Evolutionary conservation across 163 green algal species (phyloP), one percentile per base, ranked within the genome.

Genomic region (Trebouxia gelatinosa): DNA sequence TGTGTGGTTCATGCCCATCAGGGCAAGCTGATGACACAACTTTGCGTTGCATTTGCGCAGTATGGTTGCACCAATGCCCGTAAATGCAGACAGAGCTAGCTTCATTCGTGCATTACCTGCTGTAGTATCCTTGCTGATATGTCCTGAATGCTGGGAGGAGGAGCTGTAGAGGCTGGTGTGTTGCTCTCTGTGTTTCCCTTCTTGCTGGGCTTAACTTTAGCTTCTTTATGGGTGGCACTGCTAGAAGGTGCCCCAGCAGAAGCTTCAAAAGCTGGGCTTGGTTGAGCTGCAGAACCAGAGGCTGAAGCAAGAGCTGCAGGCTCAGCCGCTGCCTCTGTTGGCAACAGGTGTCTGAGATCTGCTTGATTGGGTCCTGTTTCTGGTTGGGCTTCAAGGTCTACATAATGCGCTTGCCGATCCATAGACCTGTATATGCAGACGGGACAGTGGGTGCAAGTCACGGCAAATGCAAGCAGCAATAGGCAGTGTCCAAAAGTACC

Each of bases 381-480:
- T 16, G 68, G 68, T 29, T 61, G 46, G 21, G 43, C 68, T 61
- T 76, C 68, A 6, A 76, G 29, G 13, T 76, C 68, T 26, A 76
- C 68, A 76, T 76, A 76, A n/a, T 62, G 28, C 17, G 68, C 40
- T 17, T 76, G 40, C 16, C 40, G n/a, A 5, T 76, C 40, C 29
- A 76, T 32, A 29, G 68, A 76, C 43, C 68, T 76, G 68, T 43
- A 43, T 16, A 16, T 13, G 13, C 43, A 54, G 9, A 54, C 43
- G 43, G n/a, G n/a, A n/a, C n/a, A n/a, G n/a, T n/a, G n/a, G n/a
- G n/a, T n/a, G n/a, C n/a, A n/a, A n/a, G n/a, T n/a, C n/a, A n/a
- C n/a, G n/a, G n/a, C n/a, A n/a, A n/a, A n/a, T n/a, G n/a, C n/a
- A n/a, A n/a, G n/a, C n/a, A n/a, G n/a, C n/a, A n/a, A n/a, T n/a